phyloP scores from a whole-genome alignment of 2,329 filamentous ascomycete genomes.

The Neoscytalidium dimidiatum region DNA sequence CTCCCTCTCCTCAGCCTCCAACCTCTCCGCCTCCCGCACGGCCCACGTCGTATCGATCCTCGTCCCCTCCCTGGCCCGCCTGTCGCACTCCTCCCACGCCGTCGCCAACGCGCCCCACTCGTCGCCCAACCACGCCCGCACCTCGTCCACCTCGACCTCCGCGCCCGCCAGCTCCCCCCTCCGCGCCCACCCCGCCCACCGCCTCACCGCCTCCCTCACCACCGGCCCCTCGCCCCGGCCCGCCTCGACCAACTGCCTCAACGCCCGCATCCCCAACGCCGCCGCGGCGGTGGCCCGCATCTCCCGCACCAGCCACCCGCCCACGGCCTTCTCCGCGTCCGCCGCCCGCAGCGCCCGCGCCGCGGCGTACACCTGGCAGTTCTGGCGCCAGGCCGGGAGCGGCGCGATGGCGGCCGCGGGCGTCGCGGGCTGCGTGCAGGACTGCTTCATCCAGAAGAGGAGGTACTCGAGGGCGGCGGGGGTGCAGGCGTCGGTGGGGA shows the following conservation, averaged over 20 bases:
- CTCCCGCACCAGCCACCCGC: not conserved
- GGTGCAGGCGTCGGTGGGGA: not conserved
- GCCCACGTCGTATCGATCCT: not conserved
- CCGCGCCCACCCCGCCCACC: not conserved
- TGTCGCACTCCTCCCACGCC: not conserved
- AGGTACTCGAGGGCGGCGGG: slow-evolving; percentile 1
- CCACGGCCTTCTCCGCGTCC: not conserved
- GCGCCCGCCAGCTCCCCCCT: not conserved
- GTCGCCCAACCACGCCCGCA: not conserved
- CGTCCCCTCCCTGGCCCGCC: not conserved
- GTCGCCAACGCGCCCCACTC: not conserved
- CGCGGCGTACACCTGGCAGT: not conserved
- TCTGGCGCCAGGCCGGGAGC: not conserved
- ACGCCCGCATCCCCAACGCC: not conserved
- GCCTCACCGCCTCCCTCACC: not conserved
- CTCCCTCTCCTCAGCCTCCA: not conserved
- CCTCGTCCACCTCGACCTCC: not conserved
- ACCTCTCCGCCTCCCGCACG: not conserved
- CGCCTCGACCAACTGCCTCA: not conserved
- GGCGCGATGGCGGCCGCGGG: not conserved
- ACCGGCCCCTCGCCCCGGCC: not conserved
- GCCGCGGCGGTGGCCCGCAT: not conserved
- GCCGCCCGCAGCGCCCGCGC: not conserved
- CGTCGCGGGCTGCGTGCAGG: not conserved
- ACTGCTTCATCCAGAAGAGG: not conserved